phyloP scores from a whole-genome alignment of 2,329 filamentous ascomycete species.

The Pseudocercospora cruenta region DNA sequence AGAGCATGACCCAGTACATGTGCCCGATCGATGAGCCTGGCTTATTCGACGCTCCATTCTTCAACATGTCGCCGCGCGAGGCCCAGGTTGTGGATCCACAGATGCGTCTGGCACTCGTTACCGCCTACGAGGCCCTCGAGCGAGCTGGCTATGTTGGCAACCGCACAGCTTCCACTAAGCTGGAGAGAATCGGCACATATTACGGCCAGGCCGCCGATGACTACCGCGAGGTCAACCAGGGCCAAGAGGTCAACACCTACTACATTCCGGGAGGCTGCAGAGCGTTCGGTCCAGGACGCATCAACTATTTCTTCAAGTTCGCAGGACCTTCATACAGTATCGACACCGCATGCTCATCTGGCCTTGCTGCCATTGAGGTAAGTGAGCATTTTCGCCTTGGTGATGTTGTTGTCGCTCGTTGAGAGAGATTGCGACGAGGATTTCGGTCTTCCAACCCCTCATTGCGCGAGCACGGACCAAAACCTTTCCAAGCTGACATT shows the following conservation, averaged over 20 bases:
- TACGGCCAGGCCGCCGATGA: conserved; percentile 43
- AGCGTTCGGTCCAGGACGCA: conserved; percentile 34
- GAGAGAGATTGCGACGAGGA: conserved; percentile 9
- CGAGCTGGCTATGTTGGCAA: conserved; percentile 25
- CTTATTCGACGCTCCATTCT: conserved; percentile 46
- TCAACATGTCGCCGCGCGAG: conserved; percentile 44
- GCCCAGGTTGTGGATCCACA: conserved; percentile 21
- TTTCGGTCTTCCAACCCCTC: neutral
- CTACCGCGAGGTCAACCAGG: conserved; percentile 34
- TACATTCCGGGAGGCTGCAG: conserved; percentile 31
- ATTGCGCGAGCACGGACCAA: neutral
- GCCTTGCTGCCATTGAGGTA: conserved; percentile 29
- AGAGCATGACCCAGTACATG: conserved; percentile 39
- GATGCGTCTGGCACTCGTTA: conserved; percentile 20
- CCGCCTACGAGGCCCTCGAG: conserved; percentile 28
- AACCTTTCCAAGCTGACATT: conserved; percentile 21
- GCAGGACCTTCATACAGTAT: conserved; percentile 32
- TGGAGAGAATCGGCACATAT: conserved; percentile 39
- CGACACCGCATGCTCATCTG: conserved; percentile 39
- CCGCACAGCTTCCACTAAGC: conserved; percentile 35
- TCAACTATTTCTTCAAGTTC: conserved; percentile 31
- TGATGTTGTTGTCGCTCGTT: conserved; percentile 35
- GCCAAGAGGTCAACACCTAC: conserved; percentile 35
- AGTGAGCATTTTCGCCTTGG: conserved; percentile 28
- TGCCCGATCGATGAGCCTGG: conserved; percentile 45